Base-by-base conservation (phyloP, 208 protist species). In the Wallacemonas sp. region DNA sequence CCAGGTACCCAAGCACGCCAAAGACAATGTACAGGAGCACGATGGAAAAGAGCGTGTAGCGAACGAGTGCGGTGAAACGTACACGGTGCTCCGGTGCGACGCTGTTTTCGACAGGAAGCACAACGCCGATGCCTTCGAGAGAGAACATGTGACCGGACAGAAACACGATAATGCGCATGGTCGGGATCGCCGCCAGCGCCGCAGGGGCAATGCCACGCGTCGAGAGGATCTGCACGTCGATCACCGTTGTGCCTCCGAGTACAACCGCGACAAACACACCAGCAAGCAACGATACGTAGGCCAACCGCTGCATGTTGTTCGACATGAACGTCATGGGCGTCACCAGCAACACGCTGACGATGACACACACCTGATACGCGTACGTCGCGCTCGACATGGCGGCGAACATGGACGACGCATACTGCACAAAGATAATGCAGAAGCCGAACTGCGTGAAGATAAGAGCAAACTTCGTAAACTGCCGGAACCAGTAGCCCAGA, bases 391-490 rank as follows among this genome's bases (percentile, higher is more conserved):
- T 38, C 22, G 88, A 78, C 13, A 91, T 53, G 1, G 71, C 45
- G 19, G 78, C 73, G 61, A 96, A 83, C 69, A 92, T 84, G n/a
- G 79, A 79, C 6, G 81, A 79, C 21, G 84, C 71, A 71, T 87
- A 94, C 71, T 93, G 85, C 29, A 89, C 54, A 50, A 83, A 94
- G 63, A 91, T 85, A 26, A 93, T 61, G 68, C 91, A 96, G 48
- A 94, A 93, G 17, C 85, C 85, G 52, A 96, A 91, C 58, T 93
- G 90, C 26, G 85, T 96, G 66, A 92, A 91, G 41, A 92, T 80
- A 48, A 93, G 78, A 12, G 83, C 68, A 59, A 84, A 85, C 38
- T 87, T 66, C 1, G 80, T 85, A 34, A 89, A 82, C 42, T 83
- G 79, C 44, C 76, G 71, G 42, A 84, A 83, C 38, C 66, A 72